Conservation (phyloP, 2,329 filamentous ascomycete species). For the Didymellaceae sp. region DNA sequence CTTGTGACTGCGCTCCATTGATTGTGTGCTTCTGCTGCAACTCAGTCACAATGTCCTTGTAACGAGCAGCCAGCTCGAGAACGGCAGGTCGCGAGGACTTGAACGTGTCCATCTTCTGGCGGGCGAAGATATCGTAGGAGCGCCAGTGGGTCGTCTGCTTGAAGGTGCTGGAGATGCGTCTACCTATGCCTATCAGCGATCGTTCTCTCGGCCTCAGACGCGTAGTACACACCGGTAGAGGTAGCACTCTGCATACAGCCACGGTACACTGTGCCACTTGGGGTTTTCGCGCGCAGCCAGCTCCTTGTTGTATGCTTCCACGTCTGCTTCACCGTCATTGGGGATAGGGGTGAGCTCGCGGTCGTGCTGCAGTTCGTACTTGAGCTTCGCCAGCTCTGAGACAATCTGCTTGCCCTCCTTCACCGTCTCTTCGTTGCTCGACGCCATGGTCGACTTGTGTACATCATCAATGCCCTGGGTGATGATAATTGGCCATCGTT, state of each 20-base stretch:
- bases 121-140: slow-evolving; percentile 84
- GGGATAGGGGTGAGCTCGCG: slow-evolving; percentile 75
- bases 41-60: slow-evolving; percentile 74
- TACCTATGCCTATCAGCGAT: slow-evolving; percentile 49
- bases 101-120: slow-evolving; percentile 91
- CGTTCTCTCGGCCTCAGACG: no score
- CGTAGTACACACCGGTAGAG: slow-evolving; percentile 70
- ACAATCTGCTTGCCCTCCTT: slow-evolving; percentile 88
- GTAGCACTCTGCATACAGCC: slow-evolving; percentile 95
- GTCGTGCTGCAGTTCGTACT: slow-evolving; percentile 95
- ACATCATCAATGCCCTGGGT: slow-evolving; percentile 93
- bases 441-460: slow-evolving; percentile 72
- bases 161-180: slow-evolving; percentile 83
- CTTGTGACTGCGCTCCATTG: slow-evolving; percentile 52
- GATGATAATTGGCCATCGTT: slow-evolving; percentile 93
- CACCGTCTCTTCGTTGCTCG: slow-evolving; percentile 67
- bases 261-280: slow-evolving; percentile 83
- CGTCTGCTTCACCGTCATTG: slow-evolving; percentile 79
- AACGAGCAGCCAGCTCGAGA: slow-evolving; percentile 79
- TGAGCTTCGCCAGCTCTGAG: slow-evolving; percentile 78
- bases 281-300: slow-evolving; percentile 74
- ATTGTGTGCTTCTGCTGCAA: slow-evolving; percentile 62
- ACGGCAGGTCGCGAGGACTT: slow-evolving; percentile 88
- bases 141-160: slow-evolving; percentile 81
- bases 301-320: slow-evolving; percentile 85